These are phyloP conservation scores for Cephaloascus albidus DNA, from an alignment of 805 yeast genomes.

Conservation along the genomic window DNA sequence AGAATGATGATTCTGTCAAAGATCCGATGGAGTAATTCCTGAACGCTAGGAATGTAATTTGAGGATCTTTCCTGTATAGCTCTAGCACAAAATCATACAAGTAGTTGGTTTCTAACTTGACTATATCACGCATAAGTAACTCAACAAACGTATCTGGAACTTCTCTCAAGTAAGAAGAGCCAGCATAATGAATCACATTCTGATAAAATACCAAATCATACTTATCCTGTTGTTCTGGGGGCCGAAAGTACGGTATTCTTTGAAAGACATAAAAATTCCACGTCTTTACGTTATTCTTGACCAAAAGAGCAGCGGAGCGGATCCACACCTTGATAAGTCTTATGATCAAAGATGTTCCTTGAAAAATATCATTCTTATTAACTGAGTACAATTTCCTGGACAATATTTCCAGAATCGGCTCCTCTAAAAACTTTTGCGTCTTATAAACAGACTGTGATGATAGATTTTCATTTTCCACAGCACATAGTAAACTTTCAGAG, in stretches of 20 bases:
- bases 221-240: neutral
- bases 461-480: neutral
- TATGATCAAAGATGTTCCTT: neutral
- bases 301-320: neutral
- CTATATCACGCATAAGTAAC: neutral
- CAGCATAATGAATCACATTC: neutral
- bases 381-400: neutral
- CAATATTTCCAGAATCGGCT: neutral
- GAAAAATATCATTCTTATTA: neutral
- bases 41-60: neutral
- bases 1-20: neutral
- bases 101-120: neutral
- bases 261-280: neutral
- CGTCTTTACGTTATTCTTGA: neutral
- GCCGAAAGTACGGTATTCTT: neutral
- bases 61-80: neutral
- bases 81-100: neutral
- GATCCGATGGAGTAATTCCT: neutral
- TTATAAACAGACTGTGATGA: neutral
- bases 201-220: neutral
- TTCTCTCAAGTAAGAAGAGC: neutral
- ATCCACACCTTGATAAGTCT: neutral
- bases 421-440: neutral
- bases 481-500: neutral
- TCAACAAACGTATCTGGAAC: neutral